Conservation (phyloP, 495 filamentous ascomycete species). For the Penicillium goetzii region DNA sequence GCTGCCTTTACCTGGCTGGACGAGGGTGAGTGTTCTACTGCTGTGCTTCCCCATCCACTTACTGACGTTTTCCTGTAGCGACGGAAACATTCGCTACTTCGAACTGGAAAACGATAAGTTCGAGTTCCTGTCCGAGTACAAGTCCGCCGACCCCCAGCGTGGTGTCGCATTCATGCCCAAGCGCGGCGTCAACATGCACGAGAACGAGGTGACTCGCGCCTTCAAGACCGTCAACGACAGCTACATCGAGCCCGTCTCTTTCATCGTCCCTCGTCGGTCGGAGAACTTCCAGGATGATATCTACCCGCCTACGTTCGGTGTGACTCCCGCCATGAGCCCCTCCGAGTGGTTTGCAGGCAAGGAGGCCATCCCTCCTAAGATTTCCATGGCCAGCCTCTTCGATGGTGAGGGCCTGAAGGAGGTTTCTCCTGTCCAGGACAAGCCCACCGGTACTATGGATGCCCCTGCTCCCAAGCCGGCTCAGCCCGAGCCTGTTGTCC, state of each 20-base stretch:
- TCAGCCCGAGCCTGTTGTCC: slow-evolving; percentile 55
- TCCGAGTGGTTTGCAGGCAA: slow-evolving; percentile 87
- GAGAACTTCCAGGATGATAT: slow-evolving; percentile 98
- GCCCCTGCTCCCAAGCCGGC: slow-evolving; percentile 49
- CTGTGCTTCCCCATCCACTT: neutral
- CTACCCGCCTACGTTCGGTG: slow-evolving; percentile 79
- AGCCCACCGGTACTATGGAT: slow-evolving; percentile 53
- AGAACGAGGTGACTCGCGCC: slow-evolving; percentile 93
- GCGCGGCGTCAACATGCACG: slow-evolving; percentile 92
- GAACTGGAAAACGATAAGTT: slow-evolving; percentile 98
- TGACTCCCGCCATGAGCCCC: slow-evolving; percentile 76
- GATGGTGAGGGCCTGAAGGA: slow-evolving; percentile 79
- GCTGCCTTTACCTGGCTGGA: slow-evolving; percentile 90
- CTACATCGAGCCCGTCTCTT: slow-evolving; percentile 95
- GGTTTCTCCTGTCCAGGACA: slow-evolving; percentile 66
- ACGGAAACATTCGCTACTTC: slow-evolving; percentile 98
- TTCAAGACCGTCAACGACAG: slow-evolving; percentile 95
- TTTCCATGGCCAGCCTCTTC: slow-evolving; percentile 89
- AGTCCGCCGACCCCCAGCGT: slow-evolving; percentile 90
- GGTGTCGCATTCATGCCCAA: slow-evolving; percentile 95
- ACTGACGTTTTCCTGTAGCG: slow-evolving; percentile 54
- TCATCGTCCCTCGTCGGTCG: slow-evolving; percentile 93
- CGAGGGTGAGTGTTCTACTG: slow-evolving; percentile 71
- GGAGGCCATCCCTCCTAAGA: slow-evolving; percentile 81
- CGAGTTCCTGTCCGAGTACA: slow-evolving; percentile 93